A percentile compares a stretch with the other conserved stretches of the same genome.
These are phyloP conservation scores for Anisogramma anomala DNA, from an alignment of 2,329 filamentous ascomycete species.

Conservation along the genomic window DNA sequence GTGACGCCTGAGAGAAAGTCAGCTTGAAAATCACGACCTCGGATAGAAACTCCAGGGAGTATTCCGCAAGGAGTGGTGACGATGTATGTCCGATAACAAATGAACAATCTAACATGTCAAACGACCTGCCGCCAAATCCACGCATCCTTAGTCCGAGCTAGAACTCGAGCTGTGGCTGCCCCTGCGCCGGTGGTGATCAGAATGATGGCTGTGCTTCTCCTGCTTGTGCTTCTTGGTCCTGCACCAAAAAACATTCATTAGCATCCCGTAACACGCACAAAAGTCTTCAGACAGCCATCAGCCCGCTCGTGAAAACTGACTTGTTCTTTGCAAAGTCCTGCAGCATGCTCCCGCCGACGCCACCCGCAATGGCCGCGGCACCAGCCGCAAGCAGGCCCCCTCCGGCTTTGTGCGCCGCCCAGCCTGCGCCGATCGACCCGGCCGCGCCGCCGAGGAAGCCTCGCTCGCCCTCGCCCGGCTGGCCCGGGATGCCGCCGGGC, in stretches of 20 bases:
- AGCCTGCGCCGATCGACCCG: conserved; percentile 43
- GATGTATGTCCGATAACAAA: no score
- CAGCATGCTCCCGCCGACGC: conserved; percentile 42
- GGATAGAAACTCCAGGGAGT: no score
- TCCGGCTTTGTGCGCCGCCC: conserved; percentile 34
- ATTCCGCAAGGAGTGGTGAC: no score
- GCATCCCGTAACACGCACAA: background rate
- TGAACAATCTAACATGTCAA: no score
- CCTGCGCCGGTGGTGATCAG: conserved; percentile 6
- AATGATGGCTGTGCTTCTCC: conserved; percentile 5
- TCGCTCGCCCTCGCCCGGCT: conserved; percentile 33
- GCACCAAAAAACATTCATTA: background rate
- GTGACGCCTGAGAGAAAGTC: no score
- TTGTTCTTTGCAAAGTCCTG: conserved; percentile 36
- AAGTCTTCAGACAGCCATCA: background rate
- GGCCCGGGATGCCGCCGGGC: conserved; percentile 14
- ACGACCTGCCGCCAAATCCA: no score
- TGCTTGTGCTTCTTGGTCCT: conserved; percentile 13
- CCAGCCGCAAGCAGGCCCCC: conserved; percentile 40
- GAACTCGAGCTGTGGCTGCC: conserved; percentile 5
- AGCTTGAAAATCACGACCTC: no score
- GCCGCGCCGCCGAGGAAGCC: conserved; percentile 43
- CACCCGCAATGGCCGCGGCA: conserved; percentile 39
- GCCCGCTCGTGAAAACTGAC: background rate
- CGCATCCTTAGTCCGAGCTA: conserved; percentile 3